Evolutionary conservation across 306 rosid genomes (phyloP).

Genomic region (Rosa chinensis): DNA sequence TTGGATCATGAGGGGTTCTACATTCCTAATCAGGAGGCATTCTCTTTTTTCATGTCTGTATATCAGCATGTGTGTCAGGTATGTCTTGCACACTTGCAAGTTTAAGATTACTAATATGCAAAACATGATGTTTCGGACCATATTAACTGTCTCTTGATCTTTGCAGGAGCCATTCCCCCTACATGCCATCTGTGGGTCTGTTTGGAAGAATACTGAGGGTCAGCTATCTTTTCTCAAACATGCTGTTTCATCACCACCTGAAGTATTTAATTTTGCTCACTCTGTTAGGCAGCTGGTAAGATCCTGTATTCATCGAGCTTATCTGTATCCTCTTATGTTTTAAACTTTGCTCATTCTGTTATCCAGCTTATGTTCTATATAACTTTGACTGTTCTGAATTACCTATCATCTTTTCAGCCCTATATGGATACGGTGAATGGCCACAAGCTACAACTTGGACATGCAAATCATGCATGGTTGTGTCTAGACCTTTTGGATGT

Average conservation of each 20-base stretch:
- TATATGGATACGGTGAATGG: slow-evolving; percentile 71
- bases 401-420: slow-evolving; percentile 45
- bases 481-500: slow-evolving; percentile 79
- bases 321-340: slow-evolving; percentile 2
- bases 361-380: background rate
- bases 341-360: background rate
- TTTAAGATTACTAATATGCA: background rate
- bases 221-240: slow-evolving; percentile 89
- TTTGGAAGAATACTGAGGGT: slow-evolving; percentile 97
- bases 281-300: slow-evolving; percentile 80
- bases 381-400: slow-evolving; percentile 2
- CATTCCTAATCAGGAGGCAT: slow-evolving; percentile 89
- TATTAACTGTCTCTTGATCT: slow-evolving; percentile 24
- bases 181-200: slow-evolving; percentile 83
- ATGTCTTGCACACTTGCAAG: slow-evolving; percentile 17
- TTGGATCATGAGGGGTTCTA: slow-evolving; percentile 94
- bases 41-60: slow-evolving; percentile 79
- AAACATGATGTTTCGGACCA: background rate
- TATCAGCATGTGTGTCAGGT: slow-evolving; percentile 79
- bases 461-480: slow-evolving; percentile 89
- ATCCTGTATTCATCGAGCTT: slow-evolving; percentile 21
- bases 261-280: slow-evolving; percentile 80
- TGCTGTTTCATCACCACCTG: slow-evolving; percentile 81
- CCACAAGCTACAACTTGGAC: slow-evolving; percentile 76
- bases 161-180: slow-evolving; percentile 94